Conservation (phyloP, 2,329 filamentous ascomycete species). For the Elsinoe batatas region DNA sequence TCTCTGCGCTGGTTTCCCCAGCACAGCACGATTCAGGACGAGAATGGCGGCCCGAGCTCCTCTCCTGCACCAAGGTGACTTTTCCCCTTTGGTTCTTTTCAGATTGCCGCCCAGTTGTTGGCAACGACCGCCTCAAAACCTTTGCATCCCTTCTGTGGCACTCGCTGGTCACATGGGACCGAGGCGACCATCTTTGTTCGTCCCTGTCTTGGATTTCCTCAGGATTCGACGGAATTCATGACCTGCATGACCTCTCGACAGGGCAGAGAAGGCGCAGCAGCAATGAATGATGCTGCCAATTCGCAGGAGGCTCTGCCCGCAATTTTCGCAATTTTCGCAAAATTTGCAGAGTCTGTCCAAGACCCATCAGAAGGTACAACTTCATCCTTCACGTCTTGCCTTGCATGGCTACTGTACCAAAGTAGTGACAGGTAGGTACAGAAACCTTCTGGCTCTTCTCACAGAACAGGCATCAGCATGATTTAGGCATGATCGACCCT, state of each 20-base stretch:
- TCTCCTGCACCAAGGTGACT: neutral
- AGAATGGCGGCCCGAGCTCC: neutral
- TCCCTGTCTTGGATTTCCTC: neutral
- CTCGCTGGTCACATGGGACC: neutral
- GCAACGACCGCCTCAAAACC: conserved; percentile 4
- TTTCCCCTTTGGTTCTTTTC: neutral
- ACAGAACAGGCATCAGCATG: conserved; percentile 59
- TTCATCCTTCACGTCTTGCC: neutral
- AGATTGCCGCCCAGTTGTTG: conserved; percentile 3
- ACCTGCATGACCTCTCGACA: neutral
- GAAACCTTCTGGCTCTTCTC: conserved; percentile 86
- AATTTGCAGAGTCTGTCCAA: conserved; percentile 12
- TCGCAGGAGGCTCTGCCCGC: neutral
- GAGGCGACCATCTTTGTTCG: neutral
- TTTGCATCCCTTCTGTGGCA: neutral
- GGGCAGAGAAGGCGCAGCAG: neutral
- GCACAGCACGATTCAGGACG: neutral
- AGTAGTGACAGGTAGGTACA: conserved; percentile 31
- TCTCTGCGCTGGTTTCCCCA: neutral
- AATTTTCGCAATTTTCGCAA: neutral
- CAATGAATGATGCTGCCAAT: conserved; percentile 1
- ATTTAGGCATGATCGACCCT: conserved; percentile 77
- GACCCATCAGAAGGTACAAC: conserved; percentile 17
- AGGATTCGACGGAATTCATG: neutral
- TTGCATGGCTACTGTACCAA: conserved; percentile 1